phyloP scores from a whole-genome alignment of 352 stramenopile species.

The Globisporangium megalacanthum region DNA sequence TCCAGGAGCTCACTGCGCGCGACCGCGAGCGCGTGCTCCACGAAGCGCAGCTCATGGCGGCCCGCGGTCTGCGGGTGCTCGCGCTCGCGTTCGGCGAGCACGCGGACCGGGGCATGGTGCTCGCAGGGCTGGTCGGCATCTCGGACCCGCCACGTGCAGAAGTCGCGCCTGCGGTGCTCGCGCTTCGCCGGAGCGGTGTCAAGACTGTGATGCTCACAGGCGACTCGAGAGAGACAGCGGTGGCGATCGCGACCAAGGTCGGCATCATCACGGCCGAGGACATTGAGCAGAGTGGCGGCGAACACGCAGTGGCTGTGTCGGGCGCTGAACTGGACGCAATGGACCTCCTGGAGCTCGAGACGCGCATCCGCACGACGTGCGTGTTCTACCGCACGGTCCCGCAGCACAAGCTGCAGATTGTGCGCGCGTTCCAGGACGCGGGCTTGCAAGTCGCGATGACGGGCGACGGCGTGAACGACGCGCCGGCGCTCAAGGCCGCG shows the following conservation, averaged over 20 bases:
- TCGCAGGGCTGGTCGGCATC: slow-evolving; percentile 94
- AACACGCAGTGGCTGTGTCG: slow-evolving; percentile 56
- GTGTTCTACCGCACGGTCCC: slow-evolving; percentile 98
- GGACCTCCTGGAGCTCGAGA: slow-evolving; percentile 69
- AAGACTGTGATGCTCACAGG: slow-evolving; percentile 99
- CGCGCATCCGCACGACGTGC: slow-evolving; percentile 84
- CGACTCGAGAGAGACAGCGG: slow-evolving; percentile 97
- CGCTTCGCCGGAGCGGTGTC: slow-evolving; percentile 94
- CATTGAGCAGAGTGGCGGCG: slow-evolving; percentile 73
- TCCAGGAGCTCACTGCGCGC: slow-evolving; percentile 51
- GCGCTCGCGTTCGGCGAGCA: slow-evolving; percentile 83
- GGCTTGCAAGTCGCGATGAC: slow-evolving; percentile 98
- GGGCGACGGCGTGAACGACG: slow-evolving; percentile 99
- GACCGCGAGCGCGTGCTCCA: slow-evolving; percentile 64
- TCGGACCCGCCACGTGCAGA: slow-evolving; percentile 97
- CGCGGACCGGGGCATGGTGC: slow-evolving; percentile 79
- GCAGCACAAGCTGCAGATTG: slow-evolving; percentile 96
- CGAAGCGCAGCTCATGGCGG: slow-evolving; percentile 62
- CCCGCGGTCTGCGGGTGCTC: slow-evolving; percentile 93
- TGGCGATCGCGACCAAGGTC: slow-evolving; percentile 96
- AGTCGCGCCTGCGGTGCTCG: slow-evolving; percentile 94
- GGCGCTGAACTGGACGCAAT: slow-evolving; percentile 89
- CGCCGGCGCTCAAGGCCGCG: slow-evolving; percentile 96
- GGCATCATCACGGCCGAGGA: slow-evolving; percentile 92
- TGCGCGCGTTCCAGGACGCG: slow-evolving; percentile 93